Evolutionary conservation across 176 grass and related monocot species (phyloP), one percentile per base, ranked within the genome.

Genomic region (Poa pratensis): DNA sequence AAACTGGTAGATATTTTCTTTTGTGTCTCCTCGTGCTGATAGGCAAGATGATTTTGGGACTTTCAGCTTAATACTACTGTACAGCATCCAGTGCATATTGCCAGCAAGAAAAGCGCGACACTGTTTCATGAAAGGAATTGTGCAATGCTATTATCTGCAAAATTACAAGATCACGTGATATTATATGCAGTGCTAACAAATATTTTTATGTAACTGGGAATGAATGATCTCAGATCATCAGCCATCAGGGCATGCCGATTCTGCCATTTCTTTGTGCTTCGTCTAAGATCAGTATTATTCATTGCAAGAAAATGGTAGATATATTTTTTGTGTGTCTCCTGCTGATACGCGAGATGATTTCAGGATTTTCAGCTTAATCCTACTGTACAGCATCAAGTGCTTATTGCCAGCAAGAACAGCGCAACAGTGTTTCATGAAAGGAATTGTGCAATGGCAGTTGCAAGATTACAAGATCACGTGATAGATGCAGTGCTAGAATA

Each of bases 121-220:
- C 13, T 76, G 37, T 19, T 66, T 55, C 18, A 51, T 28, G 75
- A 37, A 54, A 81, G 48, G 71, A 66, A 53, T 52, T 69, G 76
- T 16, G 28, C 40, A 50, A 43, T 16, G 72, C 7, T 24, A 34
- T 9, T 16, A 27, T 7, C n/a, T 34, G 73, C 27, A 34, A 54
- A 2, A 22, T 19, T 73, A 42, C 51, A 28, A 28, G 69, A 72
- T 61, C 81, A 83, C 69, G 40, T 73, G 81, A 73, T 10, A 28
- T 5, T 19, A 34, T 3, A 75, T 50, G 82, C 40, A 74, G 35
- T 35, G 9, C 10, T 48, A 37, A 9, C 30, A 12, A 37, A 35
- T 48, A 83, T 83, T 63, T 83, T 75, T 49, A 50, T 75, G 70
- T 75, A n/a, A 48, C 18, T 23, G 18, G 55, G 43, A 73, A 46